A percentile compares a stretch with the other conserved stretches of the same genome.
These are phyloP conservation scores for Pleurotus platypus DNA, from an alignment of 768 basidiomycete species.

Conservation along the genomic window DNA sequence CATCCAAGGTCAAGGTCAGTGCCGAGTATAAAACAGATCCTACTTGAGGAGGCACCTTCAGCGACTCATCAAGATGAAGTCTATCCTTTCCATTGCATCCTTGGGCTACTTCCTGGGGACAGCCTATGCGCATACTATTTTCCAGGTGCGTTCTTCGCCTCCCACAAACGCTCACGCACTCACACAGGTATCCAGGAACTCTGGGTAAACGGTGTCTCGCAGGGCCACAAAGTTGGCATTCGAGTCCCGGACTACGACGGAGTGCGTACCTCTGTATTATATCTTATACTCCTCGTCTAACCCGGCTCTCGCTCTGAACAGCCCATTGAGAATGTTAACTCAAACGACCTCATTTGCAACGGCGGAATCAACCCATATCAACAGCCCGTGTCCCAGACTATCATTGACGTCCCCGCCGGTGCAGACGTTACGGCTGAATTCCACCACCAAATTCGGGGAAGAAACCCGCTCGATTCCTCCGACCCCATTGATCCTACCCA, in stretches of 20 bases:
- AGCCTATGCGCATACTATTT: constrained; percentile 47
- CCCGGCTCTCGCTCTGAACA: constrained; percentile 14
- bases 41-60: neutral
- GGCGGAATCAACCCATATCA: constrained; percentile 56
- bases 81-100: constrained; percentile 17
- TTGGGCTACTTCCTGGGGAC: constrained; percentile 26
- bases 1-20: neutral
- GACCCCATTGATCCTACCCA: constrained; percentile 51
- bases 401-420: constrained; percentile 51
- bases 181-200: constrained; percentile 28
- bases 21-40: neutral
- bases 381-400: constrained; percentile 36
- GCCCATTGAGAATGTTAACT: constrained; percentile 57
- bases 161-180: neutral
- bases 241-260: constrained; percentile 42
- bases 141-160: constrained; percentile 32
- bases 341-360: constrained; percentile 56
- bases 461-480: constrained; percentile 32
- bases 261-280: constrained; percentile 16
- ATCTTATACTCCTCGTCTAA: neutral
- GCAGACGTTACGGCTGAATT: constrained; percentile 49
- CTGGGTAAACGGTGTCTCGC: constrained; percentile 47
- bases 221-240: constrained; percentile 40
- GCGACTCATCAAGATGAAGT: constrained; percentile 20
- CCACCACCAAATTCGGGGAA: constrained; percentile 44